Base-by-base conservation (phyloP, 768 basidiomycete genomes). In the Thelephora ganbajun region DNA sequence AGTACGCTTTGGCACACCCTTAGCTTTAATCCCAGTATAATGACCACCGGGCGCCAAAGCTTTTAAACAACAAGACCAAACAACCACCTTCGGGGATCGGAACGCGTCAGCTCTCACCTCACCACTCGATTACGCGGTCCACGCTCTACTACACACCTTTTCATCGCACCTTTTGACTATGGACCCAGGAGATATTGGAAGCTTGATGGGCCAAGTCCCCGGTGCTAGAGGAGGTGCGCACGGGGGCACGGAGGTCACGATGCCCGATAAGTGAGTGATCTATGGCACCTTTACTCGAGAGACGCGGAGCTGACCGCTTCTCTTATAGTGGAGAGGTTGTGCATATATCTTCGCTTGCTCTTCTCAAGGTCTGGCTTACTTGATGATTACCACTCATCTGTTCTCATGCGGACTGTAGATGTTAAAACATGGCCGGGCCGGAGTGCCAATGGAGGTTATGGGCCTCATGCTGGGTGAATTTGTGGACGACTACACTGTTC, bases 401-500 rank as follows among this genome's bases (percentile, higher is more conserved):
- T 9, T 1, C 20, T 45, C 18, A 45, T 33, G 16, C 19, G 16
- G 12, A 16, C 26, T 2, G 47, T 55, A 99, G 93, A 99, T 99
- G 96, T 69, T 99, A 51, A 99, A 99, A 66, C 96, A 99, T 59
- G 96, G 96, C 18, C 83, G 96, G 46, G 93, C 96, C 35, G 96
- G 94, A 50, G 96, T 99, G 22, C 96, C 96, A 7, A 92, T 98
- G 87, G 96, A 99, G 68, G 94, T 98, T 54, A 98, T 99, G 94
- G 88, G 89, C 51, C 77, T 92, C 35, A 93, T 97, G 89, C 73
- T 98, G 19, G 93, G 94, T 12, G 92, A 96, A 63, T 98, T 98
- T 56, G 89, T 98, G 43, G 96, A 99, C 69, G 96, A 98, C 61
- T 94, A 94, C 70, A 85, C 84, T 3, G 80, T 94, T 42, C 83